Percentiles rank a stretch among this genome's conserved stretches.
These are phyloP conservation scores for Alisma plantagoaquatica DNA, from an alignment of 106 monocot genomes.

Conservation along the genomic window DNA sequence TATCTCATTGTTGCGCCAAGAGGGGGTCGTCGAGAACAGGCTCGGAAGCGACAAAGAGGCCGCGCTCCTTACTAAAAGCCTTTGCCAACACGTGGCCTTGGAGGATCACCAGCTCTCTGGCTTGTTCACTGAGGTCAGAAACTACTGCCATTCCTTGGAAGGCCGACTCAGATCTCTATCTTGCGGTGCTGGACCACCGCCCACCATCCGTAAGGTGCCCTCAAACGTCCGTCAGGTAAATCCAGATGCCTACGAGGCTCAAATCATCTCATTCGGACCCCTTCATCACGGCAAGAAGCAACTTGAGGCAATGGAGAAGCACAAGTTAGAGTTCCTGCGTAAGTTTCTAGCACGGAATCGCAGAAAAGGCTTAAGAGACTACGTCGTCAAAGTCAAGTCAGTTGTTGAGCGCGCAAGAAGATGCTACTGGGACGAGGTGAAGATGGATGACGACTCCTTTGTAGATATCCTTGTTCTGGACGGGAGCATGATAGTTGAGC, in stretches of 20 bases:
- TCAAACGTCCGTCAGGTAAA: not conserved
- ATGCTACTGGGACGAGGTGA: no score
- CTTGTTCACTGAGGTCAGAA: no score
- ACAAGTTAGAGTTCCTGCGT: slow-evolving; percentile 37
- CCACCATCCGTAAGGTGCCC: not conserved
- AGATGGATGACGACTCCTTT: no score
- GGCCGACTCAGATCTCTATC: no score
- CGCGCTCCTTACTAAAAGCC: not conserved
- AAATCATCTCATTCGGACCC: slow-evolving; percentile 54
- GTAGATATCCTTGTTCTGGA: no score
- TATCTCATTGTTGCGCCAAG: not conserved
- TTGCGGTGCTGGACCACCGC: not conserved
- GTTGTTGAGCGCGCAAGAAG: no score
- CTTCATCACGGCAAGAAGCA: slow-evolving; percentile 31
- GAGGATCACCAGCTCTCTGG: no score
- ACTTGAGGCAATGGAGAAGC: slow-evolving; percentile 36
- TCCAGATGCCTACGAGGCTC: slow-evolving; percentile 6
- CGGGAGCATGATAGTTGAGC: no score
- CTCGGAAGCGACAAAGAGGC: slow-evolving; percentile 3
- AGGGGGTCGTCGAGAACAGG: slow-evolving; percentile 7
- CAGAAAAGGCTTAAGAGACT: not conserved
- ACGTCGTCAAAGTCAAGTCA: not conserved
- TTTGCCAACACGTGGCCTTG: not conserved
- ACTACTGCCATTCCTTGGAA: no score
- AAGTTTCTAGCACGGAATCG: slow-evolving; percentile 35